Evolutionary conservation across 371 early-diverging fungal species (phyloP).

Genomic region (Dipsacomyces acuminosporus): DNA sequence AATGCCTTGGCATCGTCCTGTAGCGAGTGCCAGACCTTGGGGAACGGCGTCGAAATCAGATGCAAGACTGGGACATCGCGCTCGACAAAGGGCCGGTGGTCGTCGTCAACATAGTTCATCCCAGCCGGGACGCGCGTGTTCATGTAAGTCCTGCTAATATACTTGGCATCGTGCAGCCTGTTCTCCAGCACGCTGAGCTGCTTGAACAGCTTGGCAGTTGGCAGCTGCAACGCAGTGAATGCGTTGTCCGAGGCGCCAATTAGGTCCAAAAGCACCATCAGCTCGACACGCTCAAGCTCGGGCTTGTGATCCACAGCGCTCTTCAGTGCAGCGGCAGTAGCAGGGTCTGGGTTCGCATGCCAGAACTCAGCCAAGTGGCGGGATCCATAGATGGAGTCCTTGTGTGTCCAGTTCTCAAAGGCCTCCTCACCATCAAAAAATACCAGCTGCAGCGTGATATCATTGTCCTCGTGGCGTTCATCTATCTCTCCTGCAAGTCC

Average conservation of each 20-base stretch:
- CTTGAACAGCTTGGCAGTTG: slow-evolving; percentile 54
- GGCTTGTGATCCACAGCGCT: slow-evolving; percentile 32
- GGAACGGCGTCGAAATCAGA: slow-evolving; percentile 87
- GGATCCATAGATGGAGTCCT: slow-evolving; percentile 91
- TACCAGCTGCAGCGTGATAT: slow-evolving; percentile 75
- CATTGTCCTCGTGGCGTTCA: slow-evolving; percentile 22
- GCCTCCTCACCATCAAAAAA: slow-evolving; percentile 99
- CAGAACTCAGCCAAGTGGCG: slow-evolving; percentile 60
- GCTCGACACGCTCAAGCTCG: slow-evolving; percentile 68
- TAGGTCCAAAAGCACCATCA: slow-evolving; percentile 83
- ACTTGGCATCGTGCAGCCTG: slow-evolving; percentile 19
- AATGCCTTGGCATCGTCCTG: slow-evolving; percentile 54
- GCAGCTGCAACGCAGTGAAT: slow-evolving; percentile 47
- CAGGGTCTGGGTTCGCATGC: slow-evolving; percentile 36
- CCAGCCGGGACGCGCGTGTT: slow-evolving; percentile 45
- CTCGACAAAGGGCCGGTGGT: slow-evolving; percentile 84
- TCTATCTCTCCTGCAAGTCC: slow-evolving; percentile 50
- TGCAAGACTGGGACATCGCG: slow-evolving; percentile 83
- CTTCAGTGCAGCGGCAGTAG: slow-evolving; percentile 31
- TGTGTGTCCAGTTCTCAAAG: slow-evolving; percentile 66
- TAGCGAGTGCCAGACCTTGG: slow-evolving; percentile 82
- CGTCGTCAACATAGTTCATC: slow-evolving; percentile 66
- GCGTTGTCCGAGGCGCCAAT: slow-evolving; percentile 57
- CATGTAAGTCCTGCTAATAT: slow-evolving; percentile 44
- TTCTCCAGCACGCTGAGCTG: slow-evolving; percentile 47